A percentile compares a stretch with the other conserved stretches of the same genome.
phyloP scores from a whole-genome alignment of 176 grass and related monocot genomes.

The Poa pratensis region DNA sequence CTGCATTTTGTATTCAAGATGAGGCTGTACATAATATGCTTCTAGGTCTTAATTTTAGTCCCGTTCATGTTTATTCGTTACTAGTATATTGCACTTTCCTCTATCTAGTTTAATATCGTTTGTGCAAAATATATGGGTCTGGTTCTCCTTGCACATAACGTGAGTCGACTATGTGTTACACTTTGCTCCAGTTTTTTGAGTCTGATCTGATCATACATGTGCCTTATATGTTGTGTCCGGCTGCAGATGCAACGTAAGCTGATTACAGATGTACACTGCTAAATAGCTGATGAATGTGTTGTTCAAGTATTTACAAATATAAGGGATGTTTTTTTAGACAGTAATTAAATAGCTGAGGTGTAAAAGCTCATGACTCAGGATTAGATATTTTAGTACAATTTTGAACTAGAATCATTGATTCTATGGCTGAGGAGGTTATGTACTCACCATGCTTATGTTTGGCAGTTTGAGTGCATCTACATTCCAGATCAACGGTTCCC shows the following conservation, averaged over 20 bases:
- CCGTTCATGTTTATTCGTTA: neutral
- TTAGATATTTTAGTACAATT: too few relatives aligned
- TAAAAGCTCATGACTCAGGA: too few relatives aligned
- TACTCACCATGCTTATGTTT: too few relatives aligned
- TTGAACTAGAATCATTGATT: too few relatives aligned
- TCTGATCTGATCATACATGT: neutral
- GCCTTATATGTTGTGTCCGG: neutral
- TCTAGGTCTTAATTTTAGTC: slow-evolving; percentile 6
- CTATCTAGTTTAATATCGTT: neutral
- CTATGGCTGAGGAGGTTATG: too few relatives aligned
- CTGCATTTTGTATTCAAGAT: slow-evolving; percentile 19
- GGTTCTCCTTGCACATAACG: slow-evolving; percentile 7
- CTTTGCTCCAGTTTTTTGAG: neutral
- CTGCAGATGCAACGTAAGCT: neutral
- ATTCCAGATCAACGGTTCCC: too few relatives aligned
- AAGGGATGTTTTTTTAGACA: too few relatives aligned
- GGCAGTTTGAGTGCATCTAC: too few relatives aligned
- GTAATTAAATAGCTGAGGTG: too few relatives aligned
- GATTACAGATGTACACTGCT: too few relatives aligned
- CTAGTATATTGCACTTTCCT: neutral
- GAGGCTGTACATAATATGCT: neutral
- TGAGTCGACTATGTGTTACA: neutral
- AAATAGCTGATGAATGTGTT: too few relatives aligned
- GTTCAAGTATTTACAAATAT: too few relatives aligned
- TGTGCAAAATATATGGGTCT: neutral